Evolutionary conservation across 169 alveolate genomes (phyloP).

Genomic region (Eimeria acervulina): DNA sequence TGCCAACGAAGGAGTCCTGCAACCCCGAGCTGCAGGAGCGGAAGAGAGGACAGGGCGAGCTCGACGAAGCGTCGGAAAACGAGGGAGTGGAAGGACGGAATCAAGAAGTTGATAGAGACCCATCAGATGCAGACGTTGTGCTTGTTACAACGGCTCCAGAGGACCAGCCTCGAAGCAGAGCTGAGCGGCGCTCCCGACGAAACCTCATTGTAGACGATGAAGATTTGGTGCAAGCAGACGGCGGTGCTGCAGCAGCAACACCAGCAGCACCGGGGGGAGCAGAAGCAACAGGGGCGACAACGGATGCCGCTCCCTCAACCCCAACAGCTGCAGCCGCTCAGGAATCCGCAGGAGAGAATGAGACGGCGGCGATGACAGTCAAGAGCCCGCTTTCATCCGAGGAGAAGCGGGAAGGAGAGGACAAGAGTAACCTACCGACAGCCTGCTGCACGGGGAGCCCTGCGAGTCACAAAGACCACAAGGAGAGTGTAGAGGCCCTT

Average conservation of each 20-base stretch:
- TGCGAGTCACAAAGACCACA: constrained; percentile 62
- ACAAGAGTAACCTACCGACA: constrained; percentile 56
- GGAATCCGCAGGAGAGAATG: background rate
- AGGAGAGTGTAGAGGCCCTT: constrained; percentile 29
- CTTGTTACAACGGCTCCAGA: constrained; percentile 50
- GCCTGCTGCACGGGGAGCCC: constrained; percentile 80
- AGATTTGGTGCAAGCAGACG: constrained; percentile 50
- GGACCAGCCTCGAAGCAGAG: constrained; percentile 56
- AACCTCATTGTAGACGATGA: constrained; percentile 17
- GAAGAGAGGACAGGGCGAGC: constrained; percentile 57
- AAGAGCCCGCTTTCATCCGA: background rate
- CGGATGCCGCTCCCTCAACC: background rate
- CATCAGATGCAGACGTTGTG: constrained; percentile 42
- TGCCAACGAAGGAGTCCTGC: constrained; percentile 77
- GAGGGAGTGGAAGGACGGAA: constrained; percentile 71
- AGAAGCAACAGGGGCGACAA: background rate
- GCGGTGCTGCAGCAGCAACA: constrained; percentile 8
- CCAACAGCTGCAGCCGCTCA: constrained; percentile 1
- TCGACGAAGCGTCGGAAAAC: background rate
- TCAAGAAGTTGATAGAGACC: constrained; percentile 77
- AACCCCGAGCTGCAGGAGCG: constrained; percentile 52
- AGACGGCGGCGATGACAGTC: background rate
- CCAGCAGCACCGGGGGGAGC: background rate
- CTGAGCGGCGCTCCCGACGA: constrained; percentile 59
- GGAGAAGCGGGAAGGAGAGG: constrained; percentile 79